Evolutionary conservation across 805 yeast species (phyloP), one percentile per base, ranked within the genome.

Genomic region (Candida silvatica): DNA sequence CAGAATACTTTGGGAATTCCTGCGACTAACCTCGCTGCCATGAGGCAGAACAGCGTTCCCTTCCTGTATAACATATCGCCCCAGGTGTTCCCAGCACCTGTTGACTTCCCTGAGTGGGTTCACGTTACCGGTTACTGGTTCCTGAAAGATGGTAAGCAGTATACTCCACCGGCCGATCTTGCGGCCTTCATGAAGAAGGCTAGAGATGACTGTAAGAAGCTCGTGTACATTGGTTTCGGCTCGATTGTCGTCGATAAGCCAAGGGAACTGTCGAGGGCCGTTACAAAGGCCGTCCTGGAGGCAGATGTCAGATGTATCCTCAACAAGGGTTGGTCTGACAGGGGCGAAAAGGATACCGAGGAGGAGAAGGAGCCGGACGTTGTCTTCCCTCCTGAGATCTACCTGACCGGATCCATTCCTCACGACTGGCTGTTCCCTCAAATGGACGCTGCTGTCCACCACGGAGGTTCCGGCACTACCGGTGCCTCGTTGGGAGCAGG

Each of bases 61-160:
- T 90, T 90, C 51, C 56, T 90, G 44, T 90, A 90, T 56, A 87
- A 84, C 48, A 78, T 90, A 1, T 83, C 95, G 2, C 96, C 95
- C 4, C 66, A 80, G 0, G 81, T 90, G 3, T 75, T 90, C 45
- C 95, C 95, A 2, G 95, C 97, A 0, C 80, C 95, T 2, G 81
- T 87, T 28, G 97, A 90, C 56, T 88, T 82, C 56, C 80, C 86
- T 12, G 96, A 86, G 53, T 90, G 97, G 97, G 74, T 90, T n/a
- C 82, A 71, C 46, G 95, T 88, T 8, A 84, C 96, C 0, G 97
- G 97, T 0, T 90, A 90, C 53, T 90, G 97, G 97, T 84, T 86
- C 47, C 62, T 90, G 46, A 80, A 87, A 48, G 64, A 68, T 20
- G 56, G 58, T 3, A 51, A 47, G 9, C 22, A 33, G 15, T 84